Conservation (phyloP, 306 rosid genomes). For the Canavalia ensiformis region DNA sequence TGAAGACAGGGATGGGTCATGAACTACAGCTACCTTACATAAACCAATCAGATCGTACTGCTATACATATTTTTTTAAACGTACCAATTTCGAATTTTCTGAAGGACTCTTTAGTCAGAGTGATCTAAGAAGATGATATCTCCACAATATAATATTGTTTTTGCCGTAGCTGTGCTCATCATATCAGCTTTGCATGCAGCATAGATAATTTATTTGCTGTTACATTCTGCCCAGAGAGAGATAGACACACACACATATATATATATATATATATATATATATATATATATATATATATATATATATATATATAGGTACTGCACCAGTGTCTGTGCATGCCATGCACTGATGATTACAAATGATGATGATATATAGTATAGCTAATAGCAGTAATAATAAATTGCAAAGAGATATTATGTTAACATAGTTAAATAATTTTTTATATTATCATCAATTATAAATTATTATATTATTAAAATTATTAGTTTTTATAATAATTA, state of each 20-base stretch:
- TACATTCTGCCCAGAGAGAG: neutral
- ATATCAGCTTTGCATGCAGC: conserved; percentile 41
- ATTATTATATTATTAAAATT: too few species aligned
- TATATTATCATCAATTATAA: too few species aligned
- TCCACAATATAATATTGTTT: conserved; percentile 28
- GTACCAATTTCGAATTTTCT: conserved; percentile 54
- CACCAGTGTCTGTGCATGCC: conserved; percentile 6
- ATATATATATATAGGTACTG: neutral
- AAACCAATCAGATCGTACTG: conserved; percentile 2
- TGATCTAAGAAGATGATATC: conserved; percentile 30
- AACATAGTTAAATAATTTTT: too few species aligned
- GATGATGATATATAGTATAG: neutral
- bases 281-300: neutral
- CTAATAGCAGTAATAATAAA: too few species aligned
- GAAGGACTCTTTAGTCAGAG: conserved; percentile 10
- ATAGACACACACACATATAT: neutral
- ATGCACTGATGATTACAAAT: conserved; percentile 25
- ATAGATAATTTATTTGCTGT: conserved; percentile 9
- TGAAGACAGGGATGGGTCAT: conserved; percentile 48
- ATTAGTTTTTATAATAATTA: too few species aligned
- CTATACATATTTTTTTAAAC: neutral
- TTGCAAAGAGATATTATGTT: too few species aligned
- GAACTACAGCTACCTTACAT: conserved; percentile 3
- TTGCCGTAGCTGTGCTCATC: conserved; percentile 16
- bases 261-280: neutral